These are phyloP conservation scores for Solanum virginianum DNA, from an alignment of 257 asterid species.

Conservation along the genomic window DNA sequence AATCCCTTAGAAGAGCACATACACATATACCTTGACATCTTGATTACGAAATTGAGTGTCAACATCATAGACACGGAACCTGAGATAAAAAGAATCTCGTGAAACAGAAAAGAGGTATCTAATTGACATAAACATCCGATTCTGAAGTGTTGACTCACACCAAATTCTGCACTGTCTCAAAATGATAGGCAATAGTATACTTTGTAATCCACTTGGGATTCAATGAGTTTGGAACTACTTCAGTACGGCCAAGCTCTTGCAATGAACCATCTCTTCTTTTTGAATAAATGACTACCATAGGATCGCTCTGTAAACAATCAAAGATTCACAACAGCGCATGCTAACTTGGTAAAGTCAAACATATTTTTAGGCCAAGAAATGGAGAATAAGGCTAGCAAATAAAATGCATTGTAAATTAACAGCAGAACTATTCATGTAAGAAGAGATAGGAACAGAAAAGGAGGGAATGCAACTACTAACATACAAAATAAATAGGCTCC, in stretches of 20 bases:
- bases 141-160: slow-evolving; percentile 54
- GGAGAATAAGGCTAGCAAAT: not conserved
- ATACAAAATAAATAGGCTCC: not conserved
- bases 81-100: slow-evolving; percentile 21
- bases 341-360: not conserved
- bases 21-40: slow-evolving; percentile 55
- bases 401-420: not conserved
- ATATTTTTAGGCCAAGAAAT: not conserved
- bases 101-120: not conserved
- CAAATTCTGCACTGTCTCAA: slow-evolving; percentile 87
- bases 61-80: slow-evolving; percentile 82
- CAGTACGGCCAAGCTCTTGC: slow-evolving; percentile 89
- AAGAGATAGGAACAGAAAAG: not conserved
- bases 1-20: not conserved
- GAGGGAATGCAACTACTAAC: not conserved
- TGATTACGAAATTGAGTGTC: slow-evolving; percentile 67
- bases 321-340: slow-evolving; percentile 11
- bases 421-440: not conserved
- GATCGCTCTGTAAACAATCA: slow-evolving; percentile 72
- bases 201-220: slow-evolving; percentile 88
- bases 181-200: slow-evolving; percentile 60
- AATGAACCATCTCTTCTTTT: slow-evolving; percentile 69
- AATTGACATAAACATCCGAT: slow-evolving; percentile 3
- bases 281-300: slow-evolving; percentile 70
- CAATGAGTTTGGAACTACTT: slow-evolving; percentile 83